Base-by-base conservation (phyloP, 2,329 filamentous ascomycete species). In the Hymenoscyphus fraxineus region DNA sequence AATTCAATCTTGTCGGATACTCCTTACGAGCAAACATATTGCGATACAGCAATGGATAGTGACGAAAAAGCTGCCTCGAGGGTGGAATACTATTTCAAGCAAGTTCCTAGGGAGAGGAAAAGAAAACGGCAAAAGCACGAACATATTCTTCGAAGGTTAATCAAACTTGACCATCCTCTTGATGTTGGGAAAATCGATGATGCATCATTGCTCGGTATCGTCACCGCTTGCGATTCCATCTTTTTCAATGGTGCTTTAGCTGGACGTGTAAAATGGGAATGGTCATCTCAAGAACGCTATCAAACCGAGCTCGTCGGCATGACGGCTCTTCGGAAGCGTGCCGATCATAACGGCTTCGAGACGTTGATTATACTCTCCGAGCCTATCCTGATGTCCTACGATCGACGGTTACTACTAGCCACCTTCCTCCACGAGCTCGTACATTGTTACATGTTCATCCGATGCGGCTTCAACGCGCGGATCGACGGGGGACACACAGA, bases 391-490 rank as follows among this genome's bases (percentile, higher is more conserved):
- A 78, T 77, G 47, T 15, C 79, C 78, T 89, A 86, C 73, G 86
- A 85, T 72, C 77, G 86, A 5, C 79, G 85, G 6, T 78, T 89
- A 16, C 79, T 89, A 62, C 86, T 89, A 59, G 85, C 84, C 6
- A 87, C 86, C 0, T 88, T 89, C 67, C 71, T 89, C 58, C 87
- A 89, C 71, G 87, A 89, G 75, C 81, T 88, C 69, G 86, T 89
- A 58, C 86, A 89, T 75, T 86, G 85, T 74, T 89, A 87, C 71
- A 77, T 89, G 16, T 89, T 89, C 68, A 82, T 89, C 64, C 79
- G 77, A 60, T 87, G 85, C 69, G 86, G 86, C 3, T 83, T 86
- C 72, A 79, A 81, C 55, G 85, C 85, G 0, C 77, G 81, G 41
- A 76, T 79, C 31, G 78, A 80, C 54, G 85, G 85, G 12, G 86